Evolutionary conservation across 768 basidiomycete genomes (phyloP).

Genomic region (Mycena pura): DNA sequence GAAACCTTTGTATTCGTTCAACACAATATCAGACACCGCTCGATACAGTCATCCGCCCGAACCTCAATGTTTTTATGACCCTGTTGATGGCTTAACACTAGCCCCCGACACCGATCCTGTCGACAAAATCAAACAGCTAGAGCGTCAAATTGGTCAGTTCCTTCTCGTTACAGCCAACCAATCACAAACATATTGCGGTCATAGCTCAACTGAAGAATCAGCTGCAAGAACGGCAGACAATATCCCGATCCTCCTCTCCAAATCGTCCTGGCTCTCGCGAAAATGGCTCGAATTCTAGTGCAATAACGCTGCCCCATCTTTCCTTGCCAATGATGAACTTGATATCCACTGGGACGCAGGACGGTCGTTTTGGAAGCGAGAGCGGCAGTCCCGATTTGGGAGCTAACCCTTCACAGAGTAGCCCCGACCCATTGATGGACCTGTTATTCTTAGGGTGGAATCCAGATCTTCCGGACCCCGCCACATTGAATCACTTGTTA

Average conservation of each 20-base stretch:
- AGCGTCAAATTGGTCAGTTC: conserved; percentile 72
- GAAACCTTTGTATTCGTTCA: conserved; percentile 1
- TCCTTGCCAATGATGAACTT: conserved; percentile 52
- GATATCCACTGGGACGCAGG: conserved; percentile 44
- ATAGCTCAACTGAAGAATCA: conserved; percentile 69
- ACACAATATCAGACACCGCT: conserved; percentile 16
- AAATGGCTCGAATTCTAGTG: conserved; percentile 37
- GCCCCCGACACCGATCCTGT: conserved; percentile 81
- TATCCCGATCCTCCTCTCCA: conserved; percentile 48
- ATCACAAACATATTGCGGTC: conserved; percentile 3
- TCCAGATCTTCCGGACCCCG: conserved; percentile 81
- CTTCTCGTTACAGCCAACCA: conserved; percentile 11
- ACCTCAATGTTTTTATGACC: conserved; percentile 87
- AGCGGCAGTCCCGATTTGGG: conserved; percentile 60
- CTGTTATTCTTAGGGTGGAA: conserved; percentile 84
- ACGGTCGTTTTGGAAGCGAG: conserved; percentile 47
- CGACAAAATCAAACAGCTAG: conserved; percentile 78
- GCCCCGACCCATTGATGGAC: conserved; percentile 64
- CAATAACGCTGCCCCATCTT: conserved; percentile 52
- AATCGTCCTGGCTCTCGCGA: conserved; percentile 29
- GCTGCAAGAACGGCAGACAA: conserved; percentile 58
- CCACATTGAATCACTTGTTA: conserved; percentile 77
- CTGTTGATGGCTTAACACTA: conserved; percentile 80
- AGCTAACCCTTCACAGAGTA: conserved; percentile 43
- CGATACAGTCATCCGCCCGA: conserved; percentile 76